phyloP scores from a whole-genome alignment of 2,329 filamentous ascomycete genomes.

The Sarocladium kiliense region DNA sequence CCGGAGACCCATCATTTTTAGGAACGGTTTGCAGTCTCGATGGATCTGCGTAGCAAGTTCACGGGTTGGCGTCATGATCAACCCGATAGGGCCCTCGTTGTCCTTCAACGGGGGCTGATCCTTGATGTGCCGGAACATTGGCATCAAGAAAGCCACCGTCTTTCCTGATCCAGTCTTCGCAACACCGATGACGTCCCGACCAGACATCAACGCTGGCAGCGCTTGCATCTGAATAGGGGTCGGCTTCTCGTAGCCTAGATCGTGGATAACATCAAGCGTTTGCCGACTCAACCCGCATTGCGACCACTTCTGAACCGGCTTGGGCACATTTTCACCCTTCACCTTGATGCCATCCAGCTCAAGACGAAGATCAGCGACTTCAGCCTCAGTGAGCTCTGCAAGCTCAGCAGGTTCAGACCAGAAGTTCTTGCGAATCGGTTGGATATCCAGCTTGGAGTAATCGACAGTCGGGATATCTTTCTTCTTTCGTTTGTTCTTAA shows the following conservation, averaged over 20 bases:
- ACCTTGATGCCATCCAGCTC: conserved; percentile 97
- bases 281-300: conserved; percentile 87
- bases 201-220: conserved; percentile 91
- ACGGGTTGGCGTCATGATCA: conserved; percentile 92
- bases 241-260: conserved; percentile 78
- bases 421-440: conserved; percentile 87
- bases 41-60: conserved; percentile 94
- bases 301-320: conserved; percentile 93
- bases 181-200: conserved; percentile 90
- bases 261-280: conserved; percentile 78
- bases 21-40: conserved; percentile 87
- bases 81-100: conserved; percentile 78
- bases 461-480: conserved; percentile 89
- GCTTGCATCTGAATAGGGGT: conserved; percentile 95
- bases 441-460: conserved; percentile 80
- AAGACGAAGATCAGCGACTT: conserved; percentile 73
- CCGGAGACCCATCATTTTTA: conserved; percentile 78
- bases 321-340: conserved; percentile 79
- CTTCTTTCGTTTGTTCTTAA: conserved; percentile 72
- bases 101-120: conserved; percentile 80
- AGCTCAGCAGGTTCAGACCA: conserved; percentile 88
- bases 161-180: conserved; percentile 98
- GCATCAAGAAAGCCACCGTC: conserved; percentile 89
- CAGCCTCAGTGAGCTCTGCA: conserved; percentile 75
- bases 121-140: conserved; percentile 97